Base-by-base conservation (phyloP, 768 basidiomycete species). In the Suillus tomentosus region DNA sequence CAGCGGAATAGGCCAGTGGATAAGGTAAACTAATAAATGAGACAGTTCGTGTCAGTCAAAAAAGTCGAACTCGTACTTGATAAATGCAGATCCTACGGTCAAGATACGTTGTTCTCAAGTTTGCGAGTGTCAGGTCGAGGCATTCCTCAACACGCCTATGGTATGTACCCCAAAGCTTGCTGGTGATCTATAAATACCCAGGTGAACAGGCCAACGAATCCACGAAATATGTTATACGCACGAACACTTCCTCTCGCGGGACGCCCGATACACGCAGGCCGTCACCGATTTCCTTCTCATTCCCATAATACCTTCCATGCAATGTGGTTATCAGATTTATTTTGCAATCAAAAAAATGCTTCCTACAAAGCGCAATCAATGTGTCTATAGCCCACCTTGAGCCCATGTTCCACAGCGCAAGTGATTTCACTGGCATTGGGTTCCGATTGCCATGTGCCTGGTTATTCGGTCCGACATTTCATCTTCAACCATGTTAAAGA, bases 391-490 rank as follows among this genome's bases (percentile, higher is more conserved):
- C 92, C 93, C 62, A 85, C 84, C 65, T 87, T 89, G 66, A 96
- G 76, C 1, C 92, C 93, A 68, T 84, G 83, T 62, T 82, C 81
- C 37, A 96, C 94, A 3, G 94, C 94, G 48, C 78, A 67, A 15
- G 79, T 77, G 42, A 91, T 92, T 67, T 93, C 27, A 22, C 51
- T 53, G 27, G 27, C 87, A 56, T 89, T 88, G 5, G 89, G 81
- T 66, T 86, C 83, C 43, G 88, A 86, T 75, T 91, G 87, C 91
- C 91, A 94, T 17, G 94, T 94, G 19, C 92, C 91, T 89, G 67
- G 14, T 2, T 58, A n/a, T 15, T 17, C 17, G 37, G 3, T 13
- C 17, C 19, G 4, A 36, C 14, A 19, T 62, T 24, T 56, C 31
- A 36, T 62, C 24, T 37, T 15, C 47, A 14, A 19, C 27, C 17